Evolutionary conservation across 495 filamentous ascomycete genomes (phyloP), one percentile per base, ranked within the genome.

Genomic region (Talaromyces stipitatus): DNA sequence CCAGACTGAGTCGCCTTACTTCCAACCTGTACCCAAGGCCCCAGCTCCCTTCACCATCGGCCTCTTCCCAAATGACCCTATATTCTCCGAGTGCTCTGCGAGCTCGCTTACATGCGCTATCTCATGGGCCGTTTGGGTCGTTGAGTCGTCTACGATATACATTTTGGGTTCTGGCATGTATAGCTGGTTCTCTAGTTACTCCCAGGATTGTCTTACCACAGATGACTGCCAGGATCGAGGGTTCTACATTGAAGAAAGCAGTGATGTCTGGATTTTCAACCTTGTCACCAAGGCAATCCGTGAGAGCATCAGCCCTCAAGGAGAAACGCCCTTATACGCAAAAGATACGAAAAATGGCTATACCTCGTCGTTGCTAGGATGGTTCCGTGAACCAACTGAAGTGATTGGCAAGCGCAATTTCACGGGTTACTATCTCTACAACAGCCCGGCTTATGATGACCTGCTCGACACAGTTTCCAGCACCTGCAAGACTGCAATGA

Each of bases 1-100:
- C 65, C 89, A 94, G 64, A 90, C 89, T 2, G 89, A 92, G 67
- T 88, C 89, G 0, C 87, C 84, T 3, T 64, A 78, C 73, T 89
- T 79, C 64, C 82, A 86, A 61, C 84, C 86, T 1, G 68, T 65
- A n/a, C 85, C 86, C 0, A 67, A 69, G 52, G 84, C 85, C 0
- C 73, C 77, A 0, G 58, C 67, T 0, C 83, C 83, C 1, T 87
- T 83, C 70, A 68, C 66, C 1, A 58, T 70, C 1, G 70, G 76
- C 10, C 5, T 65, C 0, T 69, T 72, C 11, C 68, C 79, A 7
- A 69, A 71, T 30, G 85, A 86, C 58, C 84, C 82, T 14, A 66
- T 73, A 58, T 85, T 82, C 56, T 43, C 62, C 0, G 66, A 71
- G 14, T 85, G 82, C 60, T 53, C 61, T 20, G 70, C 68, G 3